phyloP scores from a whole-genome alignment of 2,329 filamentous ascomycete genomes.

The Sporothrix inflata region DNA sequence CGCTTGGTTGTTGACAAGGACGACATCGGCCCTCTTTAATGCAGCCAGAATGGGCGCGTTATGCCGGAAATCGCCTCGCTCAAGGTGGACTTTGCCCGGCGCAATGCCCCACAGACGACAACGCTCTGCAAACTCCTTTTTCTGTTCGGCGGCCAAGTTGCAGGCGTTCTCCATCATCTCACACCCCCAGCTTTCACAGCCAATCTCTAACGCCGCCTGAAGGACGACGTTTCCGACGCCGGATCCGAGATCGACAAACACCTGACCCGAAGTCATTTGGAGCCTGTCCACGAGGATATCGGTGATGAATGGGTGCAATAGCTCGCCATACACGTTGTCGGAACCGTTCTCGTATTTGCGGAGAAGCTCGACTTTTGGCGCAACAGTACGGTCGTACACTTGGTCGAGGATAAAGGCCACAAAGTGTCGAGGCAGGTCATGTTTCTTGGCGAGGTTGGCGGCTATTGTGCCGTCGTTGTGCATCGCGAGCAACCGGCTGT shows the following conservation, averaged over 20 bases:
- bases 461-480: slow-evolving; percentile 72
- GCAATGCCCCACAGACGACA: slow-evolving; percentile 87
- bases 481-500: slow-evolving; percentile 66
- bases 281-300: slow-evolving; percentile 78
- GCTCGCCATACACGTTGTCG: slow-evolving; percentile 93
- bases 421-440: slow-evolving; percentile 70
- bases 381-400: slow-evolving; percentile 90
- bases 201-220: slow-evolving; percentile 89
- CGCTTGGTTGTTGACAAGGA: slow-evolving; percentile 97
- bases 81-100: slow-evolving; percentile 76
- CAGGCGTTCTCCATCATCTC: slow-evolving; percentile 94
- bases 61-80: slow-evolving; percentile 81
- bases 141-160: slow-evolving; percentile 77
- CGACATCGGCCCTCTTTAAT: slow-evolving; percentile 85
- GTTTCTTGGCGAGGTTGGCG: slow-evolving; percentile 69
- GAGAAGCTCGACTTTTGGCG: slow-evolving; percentile 81
- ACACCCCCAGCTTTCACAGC: slow-evolving; percentile 93
- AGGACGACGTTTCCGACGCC: slow-evolving; percentile 95
- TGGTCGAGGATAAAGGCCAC: slow-evolving; percentile 83
- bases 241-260: slow-evolving; percentile 93
- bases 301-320: slow-evolving; percentile 81
- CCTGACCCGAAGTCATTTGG: slow-evolving; percentile 75
- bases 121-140: slow-evolving; percentile 80
- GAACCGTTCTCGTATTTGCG: slow-evolving; percentile 86
- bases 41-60: slow-evolving; percentile 70